Base-by-base conservation (phyloP, 2,329 filamentous ascomycete genomes). In the Trichoderma lentiforme region DNA sequence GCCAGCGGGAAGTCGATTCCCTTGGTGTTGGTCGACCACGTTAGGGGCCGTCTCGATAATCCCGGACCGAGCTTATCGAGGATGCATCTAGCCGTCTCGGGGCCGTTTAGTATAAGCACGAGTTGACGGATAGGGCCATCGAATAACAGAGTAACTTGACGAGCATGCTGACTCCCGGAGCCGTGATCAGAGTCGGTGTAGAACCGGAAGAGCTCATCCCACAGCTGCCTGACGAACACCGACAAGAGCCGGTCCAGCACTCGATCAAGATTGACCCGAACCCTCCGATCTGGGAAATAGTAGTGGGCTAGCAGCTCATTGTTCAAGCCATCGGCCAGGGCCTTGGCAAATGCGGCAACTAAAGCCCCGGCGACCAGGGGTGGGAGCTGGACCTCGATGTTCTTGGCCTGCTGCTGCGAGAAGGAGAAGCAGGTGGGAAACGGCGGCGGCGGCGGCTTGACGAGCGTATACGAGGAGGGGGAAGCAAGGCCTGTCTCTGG, bases 271-370 rank as follows among this genome's bases (percentile, higher is more conserved):
- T 82, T 82, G 69, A 82, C 70, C 30, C 74, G 76, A 6, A 80
- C 76, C 30, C 76, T 78, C 62, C 79, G 76, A 60, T 81, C 79
- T 21, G 77, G 73, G 7, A 81, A 75, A 70, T 82, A 82, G 56
- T 82, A 82, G 71, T 82, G 78, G 5, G 80, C 79, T 65, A 82
- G 77, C 24, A 82, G 78, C 24, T 80, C 79, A 74, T 82, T 81
- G 68, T 78, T 74, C 56, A 82, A 74, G 3, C 77, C 78, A 28
- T 81, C 79, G 36, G 79, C 79, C 61, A 82, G 74, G 32, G 79
- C 76, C 53, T 77, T 76, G 12, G 81, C 79, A 72, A 82, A 82
- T n/a, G 80, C 77, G 8, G 79, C 76, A 39, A 76, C 76, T 36
- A 82, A 72, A 4, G 80, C 79, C 32, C 81, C 81, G 18, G 80